phyloP scores from a whole-genome alignment of 2,329 filamentous ascomycete species.

The Colletotrichum lini region DNA sequence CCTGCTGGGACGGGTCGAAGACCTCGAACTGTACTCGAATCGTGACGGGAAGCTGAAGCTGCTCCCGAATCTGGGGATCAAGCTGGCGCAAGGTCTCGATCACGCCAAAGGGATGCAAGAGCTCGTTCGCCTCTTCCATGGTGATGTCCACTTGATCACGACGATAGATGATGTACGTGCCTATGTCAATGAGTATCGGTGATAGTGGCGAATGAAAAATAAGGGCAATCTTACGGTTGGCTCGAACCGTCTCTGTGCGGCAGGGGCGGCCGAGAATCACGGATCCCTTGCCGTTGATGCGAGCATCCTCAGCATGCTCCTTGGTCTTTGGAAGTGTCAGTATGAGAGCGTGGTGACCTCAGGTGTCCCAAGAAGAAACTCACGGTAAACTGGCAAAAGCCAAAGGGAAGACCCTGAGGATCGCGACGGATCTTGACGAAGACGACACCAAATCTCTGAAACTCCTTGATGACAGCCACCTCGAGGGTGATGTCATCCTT shows the following conservation, averaged over 20 bases:
- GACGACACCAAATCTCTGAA: conserved; percentile 68
- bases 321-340: conserved; percentile 58
- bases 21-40: conserved; percentile 65
- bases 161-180: conserved; percentile 63
- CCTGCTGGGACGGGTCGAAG: conserved; percentile 66
- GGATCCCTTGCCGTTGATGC: conserved; percentile 61
- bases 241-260: conserved; percentile 72
- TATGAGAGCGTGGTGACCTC: neutral
- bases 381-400: conserved; percentile 75
- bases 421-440: conserved; percentile 77
- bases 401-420: conserved; percentile 70
- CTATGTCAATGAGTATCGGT: conserved; percentile 53
- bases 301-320: conserved; percentile 64
- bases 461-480: conserved; percentile 65
- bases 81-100: conserved; percentile 54
- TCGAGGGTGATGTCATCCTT: conserved; percentile 67
- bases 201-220: neutral
- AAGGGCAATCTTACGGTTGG: conserved; percentile 64
- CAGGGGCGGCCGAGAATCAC: conserved; percentile 70
- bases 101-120: conserved; percentile 61
- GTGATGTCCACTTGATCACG: conserved; percentile 55
- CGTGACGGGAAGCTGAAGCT: conserved; percentile 52
- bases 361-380: conserved; percentile 46
- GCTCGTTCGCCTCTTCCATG: conserved; percentile 58
- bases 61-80: conserved; percentile 49